phyloP scores from a whole-genome alignment of 2,329 filamentous ascomycete species.

The Fusarium paranaense region DNA sequence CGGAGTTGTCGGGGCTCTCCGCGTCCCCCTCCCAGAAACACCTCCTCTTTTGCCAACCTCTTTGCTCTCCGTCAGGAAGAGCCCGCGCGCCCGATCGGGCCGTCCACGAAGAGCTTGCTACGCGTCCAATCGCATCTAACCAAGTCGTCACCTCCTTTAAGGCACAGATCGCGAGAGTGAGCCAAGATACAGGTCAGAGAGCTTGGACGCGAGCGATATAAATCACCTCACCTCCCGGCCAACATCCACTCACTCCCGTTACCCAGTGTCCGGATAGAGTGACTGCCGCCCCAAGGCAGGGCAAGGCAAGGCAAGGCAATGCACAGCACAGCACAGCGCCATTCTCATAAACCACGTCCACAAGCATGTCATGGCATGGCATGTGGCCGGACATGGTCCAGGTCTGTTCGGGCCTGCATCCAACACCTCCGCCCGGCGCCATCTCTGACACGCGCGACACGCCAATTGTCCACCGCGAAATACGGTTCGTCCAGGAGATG shows the following conservation, averaged over 20 bases:
- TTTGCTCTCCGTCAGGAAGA: not conserved
- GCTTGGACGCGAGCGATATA: not conserved
- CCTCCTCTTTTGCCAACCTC: not conserved
- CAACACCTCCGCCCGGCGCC: slow-evolving; percentile 24
- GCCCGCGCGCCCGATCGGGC: not conserved
- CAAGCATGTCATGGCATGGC: not conserved
- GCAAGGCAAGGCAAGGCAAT: not conserved
- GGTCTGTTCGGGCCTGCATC: slow-evolving; percentile 28
- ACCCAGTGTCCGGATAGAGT: slow-evolving; percentile 12
- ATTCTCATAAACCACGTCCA: not conserved
- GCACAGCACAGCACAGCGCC: not conserved
- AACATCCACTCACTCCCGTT: not conserved
- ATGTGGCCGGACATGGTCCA: slow-evolving; percentile 31
- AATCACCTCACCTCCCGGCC: slow-evolving; percentile 11
- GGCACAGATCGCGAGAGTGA: not conserved
- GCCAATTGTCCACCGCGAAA: slow-evolving; percentile 15
- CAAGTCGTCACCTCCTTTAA: not conserved
- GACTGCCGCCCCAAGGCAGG: not conserved
- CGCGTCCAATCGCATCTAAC: not conserved
- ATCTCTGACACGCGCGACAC: slow-evolving; percentile 14
- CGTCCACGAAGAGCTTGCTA: not conserved
- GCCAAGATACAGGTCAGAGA: not conserved
- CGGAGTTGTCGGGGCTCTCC: slow-evolving; percentile 34
- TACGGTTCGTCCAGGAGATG: slow-evolving; percentile 2
- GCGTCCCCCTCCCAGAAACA: slow-evolving; percentile 12